Percentiles rank a stretch among this genome's conserved stretches.
Conservation (phyloP, 1,284 basidiomycete species). For the Heterobasidion occidentale region DNA sequence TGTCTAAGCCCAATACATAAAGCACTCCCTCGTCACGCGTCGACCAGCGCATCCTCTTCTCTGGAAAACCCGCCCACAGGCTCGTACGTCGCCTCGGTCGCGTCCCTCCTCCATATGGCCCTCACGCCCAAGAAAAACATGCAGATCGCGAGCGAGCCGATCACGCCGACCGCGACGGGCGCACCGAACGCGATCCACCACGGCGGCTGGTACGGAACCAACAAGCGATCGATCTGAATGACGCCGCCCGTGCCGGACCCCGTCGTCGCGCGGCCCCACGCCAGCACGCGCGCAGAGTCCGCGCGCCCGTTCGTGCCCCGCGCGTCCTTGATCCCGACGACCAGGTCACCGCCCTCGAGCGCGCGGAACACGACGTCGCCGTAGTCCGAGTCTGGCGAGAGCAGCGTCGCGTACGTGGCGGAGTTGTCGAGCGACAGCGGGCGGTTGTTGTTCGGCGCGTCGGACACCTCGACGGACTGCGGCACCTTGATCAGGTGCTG, state of each 20-base stretch:
- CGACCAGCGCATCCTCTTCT: conserved; percentile 29
- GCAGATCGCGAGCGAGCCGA: conserved; percentile 52
- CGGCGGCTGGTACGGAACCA: conserved; percentile 80
- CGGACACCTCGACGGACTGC: conserved; percentile 18
- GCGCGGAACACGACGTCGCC: conserved; percentile 78
- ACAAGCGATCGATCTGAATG: conserved; percentile 77
- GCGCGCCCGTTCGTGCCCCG: conserved; percentile 63
- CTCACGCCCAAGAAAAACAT: conserved; percentile 68
- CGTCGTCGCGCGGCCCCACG: conserved; percentile 78
- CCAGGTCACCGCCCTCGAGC: conserved; percentile 43
- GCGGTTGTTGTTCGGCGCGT: conserved; percentile 50
- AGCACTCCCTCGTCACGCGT: neutral
- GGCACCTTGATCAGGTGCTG: conserved; percentile 80
- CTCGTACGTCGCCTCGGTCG: conserved; percentile 78
- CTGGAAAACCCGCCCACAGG: conserved; percentile 72
- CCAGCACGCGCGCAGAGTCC: conserved; percentile 73
- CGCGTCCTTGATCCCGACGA: conserved; percentile 90
- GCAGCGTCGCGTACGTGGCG: conserved; percentile 68
- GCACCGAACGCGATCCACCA: conserved; percentile 72
- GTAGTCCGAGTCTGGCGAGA: conserved; percentile 53
- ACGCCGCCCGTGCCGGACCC: conserved; percentile 71
- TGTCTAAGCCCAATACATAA: neutral
- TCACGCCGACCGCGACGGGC: conserved; percentile 47
- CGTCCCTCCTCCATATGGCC: conserved; percentile 59
- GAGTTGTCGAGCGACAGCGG: conserved; percentile 70